These are phyloP conservation scores for Mesembryanthemum crystallinum DNA, from an alignment of 148 eudicot genomes.

Conservation along the genomic window DNA sequence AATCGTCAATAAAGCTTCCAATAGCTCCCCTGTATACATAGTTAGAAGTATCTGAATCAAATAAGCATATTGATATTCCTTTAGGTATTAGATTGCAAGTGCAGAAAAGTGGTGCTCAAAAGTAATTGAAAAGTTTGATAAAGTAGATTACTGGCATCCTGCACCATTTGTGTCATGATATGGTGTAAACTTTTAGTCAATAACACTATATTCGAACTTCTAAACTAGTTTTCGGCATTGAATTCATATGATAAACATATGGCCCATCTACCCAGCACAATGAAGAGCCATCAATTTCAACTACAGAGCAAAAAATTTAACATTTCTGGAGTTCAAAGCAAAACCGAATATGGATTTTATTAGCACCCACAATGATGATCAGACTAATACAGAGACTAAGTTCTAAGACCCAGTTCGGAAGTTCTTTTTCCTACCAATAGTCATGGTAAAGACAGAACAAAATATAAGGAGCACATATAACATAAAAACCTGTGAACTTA, in stretches of 20 bases:
- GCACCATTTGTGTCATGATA: not conserved
- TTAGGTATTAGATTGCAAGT: not conserved
- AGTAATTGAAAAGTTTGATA: not conserved
- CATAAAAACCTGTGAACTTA: slow-evolving; percentile 29
- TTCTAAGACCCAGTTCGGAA: not conserved
- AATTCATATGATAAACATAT: too few species aligned
- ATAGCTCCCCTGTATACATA: not conserved
- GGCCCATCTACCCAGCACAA: too few species aligned
- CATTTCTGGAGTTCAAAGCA: not conserved
- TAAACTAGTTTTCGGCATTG: too few species aligned
- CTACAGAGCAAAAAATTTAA: too few species aligned
- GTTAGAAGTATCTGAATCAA: not conserved
- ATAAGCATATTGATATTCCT: not conserved
- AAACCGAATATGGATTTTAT: not conserved
- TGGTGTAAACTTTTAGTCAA: too few species aligned
- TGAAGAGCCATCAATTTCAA: too few species aligned
- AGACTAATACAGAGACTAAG: not conserved
- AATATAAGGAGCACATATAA: not conserved
- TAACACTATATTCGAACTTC: too few species aligned
- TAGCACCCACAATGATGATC: not conserved
- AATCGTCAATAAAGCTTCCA: not conserved
- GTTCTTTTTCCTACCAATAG: too few species aligned
- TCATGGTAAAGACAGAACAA: not conserved
- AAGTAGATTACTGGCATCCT: not conserved
- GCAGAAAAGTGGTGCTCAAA: not conserved